These are phyloP conservation scores for Kodamaea sagamina DNA, from an alignment of 805 yeast species.

Conservation along the genomic window DNA sequence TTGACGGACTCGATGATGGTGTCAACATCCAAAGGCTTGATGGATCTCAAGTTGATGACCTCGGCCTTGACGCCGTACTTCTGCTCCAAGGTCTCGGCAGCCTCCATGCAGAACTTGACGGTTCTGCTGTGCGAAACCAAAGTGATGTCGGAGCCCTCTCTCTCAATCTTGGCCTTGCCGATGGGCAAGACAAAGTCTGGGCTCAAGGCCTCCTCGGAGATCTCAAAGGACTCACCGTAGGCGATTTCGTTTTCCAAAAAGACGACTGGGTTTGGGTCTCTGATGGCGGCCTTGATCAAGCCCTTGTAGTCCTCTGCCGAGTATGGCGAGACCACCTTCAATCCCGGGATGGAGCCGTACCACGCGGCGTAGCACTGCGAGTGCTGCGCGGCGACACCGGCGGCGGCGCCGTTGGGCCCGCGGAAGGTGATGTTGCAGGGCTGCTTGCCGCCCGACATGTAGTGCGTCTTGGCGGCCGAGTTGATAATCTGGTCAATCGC, in stretches of 20 bases:
- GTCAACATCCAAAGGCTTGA: constrained; percentile 92
- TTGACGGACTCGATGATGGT: constrained; percentile 84
- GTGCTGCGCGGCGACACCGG: constrained; percentile 99
- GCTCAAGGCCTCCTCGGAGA: constrained; percentile 84
- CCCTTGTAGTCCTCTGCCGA: constrained; percentile 96
- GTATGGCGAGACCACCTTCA: constrained; percentile 94
- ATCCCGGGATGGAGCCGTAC: constrained; percentile 98
- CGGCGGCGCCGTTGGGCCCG: constrained; percentile 99
- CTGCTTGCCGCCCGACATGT: constrained; percentile 99
- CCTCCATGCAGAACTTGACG: constrained; percentile 80
- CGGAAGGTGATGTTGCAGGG: constrained; percentile 97
- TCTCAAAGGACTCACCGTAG: constrained; percentile 88
- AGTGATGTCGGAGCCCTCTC: constrained; percentile 87
- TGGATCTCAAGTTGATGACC: constrained; percentile 92
- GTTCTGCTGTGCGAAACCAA: constrained; percentile 91
- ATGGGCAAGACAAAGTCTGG: constrained; percentile 90
- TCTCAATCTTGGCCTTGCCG: constrained; percentile 94
- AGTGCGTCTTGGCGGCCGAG: constrained; percentile 97
- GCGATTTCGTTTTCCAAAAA: constrained; percentile 94
- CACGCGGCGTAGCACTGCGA: constrained; percentile 97
- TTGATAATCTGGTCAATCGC: constrained; percentile 97
- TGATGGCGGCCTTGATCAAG: constrained; percentile 89
- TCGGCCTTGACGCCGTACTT: constrained; percentile 88
- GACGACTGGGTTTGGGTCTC: constrained; percentile 98
- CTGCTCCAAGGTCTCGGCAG: constrained; percentile 84